These are phyloP conservation scores for Chrysoporthe austroafricana DNA, from an alignment of 2,329 filamentous ascomycete genomes.

Conservation along the genomic window DNA sequence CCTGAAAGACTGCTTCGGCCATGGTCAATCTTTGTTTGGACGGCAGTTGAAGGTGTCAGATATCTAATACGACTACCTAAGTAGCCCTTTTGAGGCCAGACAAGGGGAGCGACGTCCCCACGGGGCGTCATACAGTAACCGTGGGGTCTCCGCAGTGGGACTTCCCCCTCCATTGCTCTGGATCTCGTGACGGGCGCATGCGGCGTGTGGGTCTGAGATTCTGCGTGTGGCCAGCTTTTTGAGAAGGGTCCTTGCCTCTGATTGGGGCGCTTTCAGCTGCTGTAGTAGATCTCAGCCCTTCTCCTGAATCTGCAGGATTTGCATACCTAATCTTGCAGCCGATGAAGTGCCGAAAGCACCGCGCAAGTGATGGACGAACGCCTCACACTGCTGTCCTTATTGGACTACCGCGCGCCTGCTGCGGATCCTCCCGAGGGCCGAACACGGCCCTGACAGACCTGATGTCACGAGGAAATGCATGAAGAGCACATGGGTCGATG, in stretches of 20 bases:
- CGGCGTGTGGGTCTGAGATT: not conserved
- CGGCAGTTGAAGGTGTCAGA: not conserved
- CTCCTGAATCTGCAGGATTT: not conserved
- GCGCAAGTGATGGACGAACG: not conserved
- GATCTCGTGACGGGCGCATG: slow-evolving; percentile 3
- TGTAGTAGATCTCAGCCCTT: not conserved
- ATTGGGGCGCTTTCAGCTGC: slow-evolving; percentile 6
- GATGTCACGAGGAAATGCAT: not conserved
- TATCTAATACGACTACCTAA: not conserved
- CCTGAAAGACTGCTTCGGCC: too few relatives aligned
- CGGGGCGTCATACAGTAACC: not conserved
- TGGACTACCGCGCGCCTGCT: not conserved
- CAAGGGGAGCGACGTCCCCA: not conserved
- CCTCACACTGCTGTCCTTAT: not conserved
- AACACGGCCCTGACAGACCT: not conserved
- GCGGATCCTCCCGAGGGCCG: not conserved
- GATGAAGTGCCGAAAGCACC: slow-evolving; percentile 9
- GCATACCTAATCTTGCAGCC: slow-evolving; percentile 1
- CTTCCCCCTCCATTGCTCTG: not conserved
- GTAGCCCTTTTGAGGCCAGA: not conserved
- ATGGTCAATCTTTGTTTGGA: not conserved
- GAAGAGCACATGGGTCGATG: not conserved
- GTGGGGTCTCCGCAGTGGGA: slow-evolving; percentile 12
- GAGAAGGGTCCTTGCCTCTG: not conserved
- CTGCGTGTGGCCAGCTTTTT: not conserved